Percentiles rank a stretch among this genome's conserved stretches.
phyloP scores from a whole-genome alignment of 371 early-diverging fungal genomes.

The Homolaphlyctis polyrhiza region DNA sequence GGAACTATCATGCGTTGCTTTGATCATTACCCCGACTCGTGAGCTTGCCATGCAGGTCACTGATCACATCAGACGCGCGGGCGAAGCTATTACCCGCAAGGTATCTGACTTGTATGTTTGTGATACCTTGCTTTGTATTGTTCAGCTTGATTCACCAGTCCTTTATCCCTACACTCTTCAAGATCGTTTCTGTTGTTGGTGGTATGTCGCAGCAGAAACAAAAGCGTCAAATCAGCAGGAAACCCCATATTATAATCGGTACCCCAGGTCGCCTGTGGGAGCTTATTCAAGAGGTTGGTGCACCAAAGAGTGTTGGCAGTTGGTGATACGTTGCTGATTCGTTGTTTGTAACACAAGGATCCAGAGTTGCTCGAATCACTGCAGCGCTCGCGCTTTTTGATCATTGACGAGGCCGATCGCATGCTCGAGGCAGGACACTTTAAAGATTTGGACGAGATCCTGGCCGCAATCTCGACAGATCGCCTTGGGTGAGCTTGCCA shows the following conservation, averaged over 20 bases:
- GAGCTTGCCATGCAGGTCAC: slow-evolving; percentile 61
- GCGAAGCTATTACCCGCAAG: background rate
- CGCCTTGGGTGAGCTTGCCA: too few species aligned
- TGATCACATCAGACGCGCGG: slow-evolving; percentile 28
- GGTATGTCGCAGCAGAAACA: slow-evolving; percentile 94
- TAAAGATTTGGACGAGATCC: slow-evolving; percentile 56
- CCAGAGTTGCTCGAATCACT: background rate
- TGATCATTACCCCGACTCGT: slow-evolving; percentile 55
- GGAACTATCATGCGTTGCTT: slow-evolving; percentile 10
- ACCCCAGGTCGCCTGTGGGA: slow-evolving; percentile 98
- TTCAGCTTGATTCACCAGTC: background rate
- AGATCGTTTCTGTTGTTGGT: slow-evolving; percentile 77
- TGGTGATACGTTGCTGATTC: background rate
- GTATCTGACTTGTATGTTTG: too few species aligned
- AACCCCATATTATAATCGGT: slow-evolving; percentile 88
- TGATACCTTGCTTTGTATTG: background rate
- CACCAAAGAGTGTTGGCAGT: background rate
- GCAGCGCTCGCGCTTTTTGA: slow-evolving; percentile 53
- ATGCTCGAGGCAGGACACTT: slow-evolving; percentile 93
- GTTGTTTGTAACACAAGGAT: background rate
- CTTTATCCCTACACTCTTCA: background rate
- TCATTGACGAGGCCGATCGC: slow-evolving; percentile 98
- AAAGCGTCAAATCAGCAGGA: slow-evolving; percentile 59
- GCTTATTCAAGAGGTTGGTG: slow-evolving; percentile 69
- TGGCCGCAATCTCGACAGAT: slow-evolving; percentile 39